Conservation (phyloP, 2,329 filamentous ascomycete species). For the Colletotrichum sp. region DNA sequence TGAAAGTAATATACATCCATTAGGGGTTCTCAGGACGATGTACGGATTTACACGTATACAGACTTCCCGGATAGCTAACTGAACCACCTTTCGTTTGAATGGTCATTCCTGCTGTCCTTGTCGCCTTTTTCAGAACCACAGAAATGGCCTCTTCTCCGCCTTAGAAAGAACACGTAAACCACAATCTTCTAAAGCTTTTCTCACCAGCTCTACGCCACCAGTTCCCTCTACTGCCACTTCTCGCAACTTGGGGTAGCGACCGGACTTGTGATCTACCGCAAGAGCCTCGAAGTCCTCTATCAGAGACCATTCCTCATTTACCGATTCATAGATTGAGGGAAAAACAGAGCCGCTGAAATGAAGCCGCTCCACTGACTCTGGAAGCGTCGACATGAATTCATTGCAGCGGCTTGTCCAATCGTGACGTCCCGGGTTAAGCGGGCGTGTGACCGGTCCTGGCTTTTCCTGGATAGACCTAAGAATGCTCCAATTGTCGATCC, state of each 20-base stretch:
- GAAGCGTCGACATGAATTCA: background rate
- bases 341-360: background rate
- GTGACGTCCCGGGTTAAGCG: rapidly evolving
- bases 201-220: rapidly evolving
- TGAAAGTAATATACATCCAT: too few species aligned
- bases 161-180: background rate
- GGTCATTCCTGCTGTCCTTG: background rate
- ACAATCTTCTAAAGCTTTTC: background rate
- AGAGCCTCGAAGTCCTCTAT: background rate
- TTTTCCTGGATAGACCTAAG: background rate
- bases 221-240: background rate
- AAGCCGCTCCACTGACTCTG: background rate
- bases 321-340: too few species aligned
- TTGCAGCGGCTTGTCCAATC: background rate
- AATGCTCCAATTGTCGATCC: background rate
- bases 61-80: too few species aligned
- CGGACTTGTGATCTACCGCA: background rate
- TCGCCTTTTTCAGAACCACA: background rate
- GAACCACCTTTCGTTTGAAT: background rate
- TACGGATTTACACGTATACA: background rate
- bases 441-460: background rate
- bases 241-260: background rate
- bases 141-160: background rate
- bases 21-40: background rate
- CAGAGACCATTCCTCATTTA: background rate